A percentile compares a stretch with the other conserved stretches of the same genome.
These are phyloP conservation scores for Fomes fomentarius DNA, from an alignment of 1,284 basidiomycete genomes.

Conservation along the genomic window DNA sequence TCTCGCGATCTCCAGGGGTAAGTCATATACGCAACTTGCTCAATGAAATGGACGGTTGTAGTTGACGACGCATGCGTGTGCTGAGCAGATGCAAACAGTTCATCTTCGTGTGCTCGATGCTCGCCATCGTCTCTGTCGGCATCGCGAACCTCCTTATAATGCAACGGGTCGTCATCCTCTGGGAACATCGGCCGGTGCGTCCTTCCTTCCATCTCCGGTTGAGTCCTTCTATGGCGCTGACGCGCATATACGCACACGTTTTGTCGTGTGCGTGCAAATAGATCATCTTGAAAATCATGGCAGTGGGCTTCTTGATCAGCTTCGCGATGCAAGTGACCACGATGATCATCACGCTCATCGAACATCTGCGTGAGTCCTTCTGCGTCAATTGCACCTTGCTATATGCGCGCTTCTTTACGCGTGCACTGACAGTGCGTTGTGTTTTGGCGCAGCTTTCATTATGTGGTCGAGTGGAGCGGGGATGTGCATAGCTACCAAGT, in stretches of 20 bases:
- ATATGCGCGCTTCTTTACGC: neutral
- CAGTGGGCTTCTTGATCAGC: conserved; percentile 27
- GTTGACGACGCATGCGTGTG: no score
- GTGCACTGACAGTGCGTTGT: neutral
- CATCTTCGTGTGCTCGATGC: conserved; percentile 28
- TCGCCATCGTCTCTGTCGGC: conserved; percentile 31
- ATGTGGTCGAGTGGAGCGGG: conserved; percentile 23
- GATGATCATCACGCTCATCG: conserved; percentile 28
- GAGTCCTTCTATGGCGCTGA: no score
- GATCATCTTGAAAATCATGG: conserved; percentile 32
- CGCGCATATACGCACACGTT: no score
- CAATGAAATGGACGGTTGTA: no score
- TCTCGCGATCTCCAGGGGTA: conserved; percentile 3
- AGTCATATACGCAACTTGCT: no score
- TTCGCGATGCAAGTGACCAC: conserved; percentile 29
- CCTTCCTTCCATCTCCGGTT: no score
- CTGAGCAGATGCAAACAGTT: conserved; percentile 33
- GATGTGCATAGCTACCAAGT: conserved; percentile 31
- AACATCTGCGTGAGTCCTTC: conserved; percentile 22
- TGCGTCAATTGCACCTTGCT: neutral
- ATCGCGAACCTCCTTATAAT: conserved; percentile 36
- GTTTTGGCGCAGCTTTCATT: conserved; percentile 21
- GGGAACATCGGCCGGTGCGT: conserved; percentile 34
- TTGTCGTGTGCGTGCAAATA: no score
- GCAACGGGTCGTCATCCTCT: conserved; percentile 34